Base-by-base conservation (phyloP, 352 stramenopile genomes). In the Globisporangium cylindrosporum region DNA sequence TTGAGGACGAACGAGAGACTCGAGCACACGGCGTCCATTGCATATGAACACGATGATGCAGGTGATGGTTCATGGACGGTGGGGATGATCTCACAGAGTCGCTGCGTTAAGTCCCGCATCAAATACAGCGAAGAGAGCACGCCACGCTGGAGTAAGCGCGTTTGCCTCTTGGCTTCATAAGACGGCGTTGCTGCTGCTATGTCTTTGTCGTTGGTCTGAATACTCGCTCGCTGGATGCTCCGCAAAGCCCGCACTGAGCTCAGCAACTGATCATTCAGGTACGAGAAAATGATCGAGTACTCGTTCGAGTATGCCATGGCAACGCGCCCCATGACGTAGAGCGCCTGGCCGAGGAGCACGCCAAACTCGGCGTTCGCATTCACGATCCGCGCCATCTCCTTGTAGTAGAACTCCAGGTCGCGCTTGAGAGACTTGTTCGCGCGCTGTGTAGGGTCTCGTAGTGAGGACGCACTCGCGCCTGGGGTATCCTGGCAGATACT, bases 321-420 rank as follows among this genome's bases (percentile, higher is more conserved):
- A 29, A 83, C 63, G 0, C 67, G 54, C 0, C 82, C 85, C 53
- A 94, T 69, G 0, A 74, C 63, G 57, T 77, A 83, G 1, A 93
- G 67, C 24, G 80, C 74, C 38, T 92, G 74, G 8, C 73, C 71
- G 2, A 80, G 54, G 8, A 86, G 51, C 5, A 82, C 65, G 38
- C 75, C 65, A 62, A 69, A 70, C 49, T 71, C 67, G 18, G 71
- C 56, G 4, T 77, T 73, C 0, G 36, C 64, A 20, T 67, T 69
- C 18, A 71, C 74, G 55, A 82, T 62, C 3, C 73, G 75, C 32
- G 71, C 46, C 63, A 94, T 81, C 64, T 95, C 87, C 41, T 90
- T 92, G 67, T 78, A 88, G 59, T 90, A 95, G 73, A 90, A 92
- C 8, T 91, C 78, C 14, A 89, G 64, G 32, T 93, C 84, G 14